Evolutionary conservation across 2,329 filamentous ascomycete genomes (phyloP).

Genomic region (Fusarium sp.): DNA sequence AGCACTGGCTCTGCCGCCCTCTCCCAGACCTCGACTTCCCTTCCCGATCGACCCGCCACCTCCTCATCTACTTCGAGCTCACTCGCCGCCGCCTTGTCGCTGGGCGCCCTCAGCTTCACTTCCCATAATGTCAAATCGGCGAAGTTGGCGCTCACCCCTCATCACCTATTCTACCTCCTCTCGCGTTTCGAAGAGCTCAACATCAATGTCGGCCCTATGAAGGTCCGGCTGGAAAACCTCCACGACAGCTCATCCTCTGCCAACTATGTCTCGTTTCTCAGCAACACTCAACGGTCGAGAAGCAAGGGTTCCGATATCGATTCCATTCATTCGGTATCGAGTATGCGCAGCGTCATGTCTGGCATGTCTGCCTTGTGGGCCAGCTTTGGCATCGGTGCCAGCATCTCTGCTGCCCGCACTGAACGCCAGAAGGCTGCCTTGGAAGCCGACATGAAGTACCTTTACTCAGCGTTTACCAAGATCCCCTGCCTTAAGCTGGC

Average conservation of each 20-base stretch:
- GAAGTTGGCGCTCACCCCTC: constrained; percentile 91
- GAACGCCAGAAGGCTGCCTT: constrained; percentile 91
- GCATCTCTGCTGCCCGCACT: constrained; percentile 82
- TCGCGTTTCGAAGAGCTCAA: constrained; percentile 94
- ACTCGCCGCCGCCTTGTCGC: constrained; percentile 86
- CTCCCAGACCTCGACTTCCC: constrained; percentile 65
- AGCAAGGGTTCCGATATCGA: constrained; percentile 85
- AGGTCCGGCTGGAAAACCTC: constrained; percentile 92
- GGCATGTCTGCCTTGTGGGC: constrained; percentile 96
- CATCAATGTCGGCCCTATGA: constrained; percentile 95
- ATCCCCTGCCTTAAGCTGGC: constrained; percentile 91
- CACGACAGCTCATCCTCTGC: constrained; percentile 87
- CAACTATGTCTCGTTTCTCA: constrained; percentile 96
- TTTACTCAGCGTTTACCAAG: constrained; percentile 98
- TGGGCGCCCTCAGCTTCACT: constrained; percentile 86
- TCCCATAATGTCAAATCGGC: constrained; percentile 89
- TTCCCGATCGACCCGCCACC: constrained; percentile 72
- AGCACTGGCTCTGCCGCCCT: constrained; percentile 70
- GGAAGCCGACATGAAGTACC: constrained; percentile 90
- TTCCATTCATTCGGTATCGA: constrained; percentile 95
- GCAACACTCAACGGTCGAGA: constrained; percentile 80
- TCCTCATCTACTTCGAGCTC: constrained; percentile 78
- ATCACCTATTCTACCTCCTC: constrained; percentile 96
- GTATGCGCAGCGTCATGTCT: constrained; percentile 96
- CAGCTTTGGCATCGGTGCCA: constrained; percentile 84